These are phyloP conservation scores for Fonsecaea pedrosoi DNA, from an alignment of 2,329 filamentous ascomycete species.

Conservation along the genomic window DNA sequence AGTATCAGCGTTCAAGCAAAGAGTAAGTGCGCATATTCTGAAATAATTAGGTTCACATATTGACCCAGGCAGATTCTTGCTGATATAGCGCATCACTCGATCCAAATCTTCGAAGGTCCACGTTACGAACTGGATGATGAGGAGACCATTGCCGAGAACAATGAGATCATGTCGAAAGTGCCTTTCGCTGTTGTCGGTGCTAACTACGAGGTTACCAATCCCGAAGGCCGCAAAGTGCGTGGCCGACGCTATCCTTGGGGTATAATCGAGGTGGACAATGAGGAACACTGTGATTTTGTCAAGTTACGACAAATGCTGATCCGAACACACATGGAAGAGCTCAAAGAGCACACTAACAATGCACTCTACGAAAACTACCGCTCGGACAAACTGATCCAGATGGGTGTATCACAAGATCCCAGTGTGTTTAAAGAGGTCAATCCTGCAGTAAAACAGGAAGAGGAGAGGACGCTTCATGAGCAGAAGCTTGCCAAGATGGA, in stretches of 20 bases:
- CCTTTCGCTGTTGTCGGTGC: conserved; percentile 98
- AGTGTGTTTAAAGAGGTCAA: conserved; percentile 99
- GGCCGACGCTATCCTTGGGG: conserved; percentile 98
- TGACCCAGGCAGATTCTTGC: conserved; percentile 76
- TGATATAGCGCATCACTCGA: conserved; percentile 95
- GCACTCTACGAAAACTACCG: conserved; percentile 99
- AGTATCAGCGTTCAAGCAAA: conserved; percentile 90
- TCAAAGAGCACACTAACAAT: conserved; percentile 99
- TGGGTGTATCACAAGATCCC: conserved; percentile 98
- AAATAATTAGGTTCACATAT: conserved; percentile 15
- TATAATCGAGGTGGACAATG: conserved; percentile 98
- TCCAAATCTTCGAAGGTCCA: conserved; percentile 98
- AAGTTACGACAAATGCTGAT: conserved; percentile 99
- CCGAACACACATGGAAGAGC: conserved; percentile 99
- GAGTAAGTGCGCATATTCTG: conserved; percentile 67
- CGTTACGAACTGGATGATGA: conserved; percentile 99
- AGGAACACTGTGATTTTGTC: conserved; percentile 99
- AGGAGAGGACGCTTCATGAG: conserved; percentile 96
- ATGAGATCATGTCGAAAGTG: conserved; percentile 99
- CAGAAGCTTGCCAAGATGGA: conserved; percentile 99
- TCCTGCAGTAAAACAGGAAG: conserved; percentile 99
- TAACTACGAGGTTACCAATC: conserved; percentile 88
- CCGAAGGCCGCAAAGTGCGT: conserved; percentile 93
- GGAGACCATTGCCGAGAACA: conserved; percentile 99
- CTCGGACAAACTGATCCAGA: conserved; percentile 97